These are phyloP conservation scores for Daldinia vernicosa DNA, from an alignment of 495 filamentous ascomycete genomes.

Conservation along the genomic window DNA sequence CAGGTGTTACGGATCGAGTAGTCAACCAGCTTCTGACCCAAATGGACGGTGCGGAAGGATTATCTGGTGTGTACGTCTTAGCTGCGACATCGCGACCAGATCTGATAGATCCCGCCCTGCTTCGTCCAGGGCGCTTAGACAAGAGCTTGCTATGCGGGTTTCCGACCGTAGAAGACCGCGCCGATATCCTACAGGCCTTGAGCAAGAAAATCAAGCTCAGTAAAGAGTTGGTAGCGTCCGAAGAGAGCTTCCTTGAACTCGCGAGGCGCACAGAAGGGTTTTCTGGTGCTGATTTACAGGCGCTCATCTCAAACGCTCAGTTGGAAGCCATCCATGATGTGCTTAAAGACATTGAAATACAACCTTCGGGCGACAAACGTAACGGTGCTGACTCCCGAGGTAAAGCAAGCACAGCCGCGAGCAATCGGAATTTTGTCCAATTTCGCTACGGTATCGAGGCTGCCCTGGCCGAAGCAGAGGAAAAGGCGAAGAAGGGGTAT, in stretches of 20 bases:
- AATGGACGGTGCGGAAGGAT: slow-evolving; percentile 97
- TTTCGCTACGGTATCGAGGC: slow-evolving; percentile 79
- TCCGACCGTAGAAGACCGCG: slow-evolving; percentile 76
- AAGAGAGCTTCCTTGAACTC: slow-evolving; percentile 68
- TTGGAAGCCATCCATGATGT: slow-evolving; percentile 96
- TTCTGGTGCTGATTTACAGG: slow-evolving; percentile 93
- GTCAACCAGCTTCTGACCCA: slow-evolving; percentile 98
- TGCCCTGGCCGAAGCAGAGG: slow-evolving; percentile 53
- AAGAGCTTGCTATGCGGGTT: slow-evolving; percentile 92
- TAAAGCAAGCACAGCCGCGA: slow-evolving; percentile 48
- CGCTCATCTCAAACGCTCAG: slow-evolving; percentile 94
- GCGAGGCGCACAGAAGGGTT: slow-evolving; percentile 87
- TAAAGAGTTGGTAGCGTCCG: slow-evolving; percentile 63
- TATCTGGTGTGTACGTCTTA: slow-evolving; percentile 93
- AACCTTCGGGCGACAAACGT: slow-evolving; percentile 41
- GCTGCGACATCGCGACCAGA: slow-evolving; percentile 92
- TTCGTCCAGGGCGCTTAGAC: slow-evolving; percentile 89
- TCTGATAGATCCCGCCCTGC: slow-evolving; percentile 89
- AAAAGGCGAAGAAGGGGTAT: slow-evolving; percentile 46
- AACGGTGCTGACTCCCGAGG: slow-evolving; percentile 34
- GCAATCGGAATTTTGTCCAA: slow-evolving; percentile 71
- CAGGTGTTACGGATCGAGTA: slow-evolving; percentile 96
- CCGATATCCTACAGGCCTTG: slow-evolving; percentile 87
- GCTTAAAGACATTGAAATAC: slow-evolving; percentile 69
- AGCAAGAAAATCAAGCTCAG: slow-evolving; percentile 78